Evolutionary conservation across 1,284 basidiomycete species (phyloP), one percentile per base, ranked within the genome.

Genomic region (Lentinus polychrous): DNA sequence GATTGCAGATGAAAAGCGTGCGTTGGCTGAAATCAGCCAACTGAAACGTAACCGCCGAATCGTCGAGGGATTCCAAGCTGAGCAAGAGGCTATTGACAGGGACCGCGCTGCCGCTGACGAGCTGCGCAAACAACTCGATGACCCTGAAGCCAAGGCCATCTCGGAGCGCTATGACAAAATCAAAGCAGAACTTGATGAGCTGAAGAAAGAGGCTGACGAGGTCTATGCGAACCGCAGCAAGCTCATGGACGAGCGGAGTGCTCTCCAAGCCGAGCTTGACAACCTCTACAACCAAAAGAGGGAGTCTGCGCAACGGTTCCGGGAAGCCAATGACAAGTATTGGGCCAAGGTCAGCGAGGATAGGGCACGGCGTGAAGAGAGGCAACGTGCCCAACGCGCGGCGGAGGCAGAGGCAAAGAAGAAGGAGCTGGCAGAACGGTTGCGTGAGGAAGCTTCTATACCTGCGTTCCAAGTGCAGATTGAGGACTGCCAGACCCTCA

Each of bases 401-500:
- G 85, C 81, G 14, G 85, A 91, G 60, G 94, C 97, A 61, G 78
- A 83, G 22, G 77, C 81, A 52, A 92, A 92, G 72, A 86, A 86
- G 62, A 76, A 85, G 64, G 92, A 93, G 63, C 74, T 86, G 51
- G 91, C 86, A 38, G 78, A 84, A 55, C 83, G 83, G 40, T 64
- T 99, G 50, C 84, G 91, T 49, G 96, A 99, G 56, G 94, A 98
- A 60, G 96, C 96, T 27, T 81, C 86, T 49, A 62, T 79, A 36
- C 94, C 96, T 35, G 96, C 96, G 0, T 99, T 83, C 74, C 89
- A 93, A 60, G 77, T 84, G 51, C 84, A 98, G 68, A 94, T 99
- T 59, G 94, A 99, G 71, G 96, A 99, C 67, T 97, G 94, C 71
- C 86, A 92, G 61, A 94, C 89, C 6, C 80, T 96, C 54, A 90